Percentiles rank a stretch among this genome's conserved stretches.
phyloP scores from a whole-genome alignment of 129 eudicot species.

The Lactuca saligna region DNA sequence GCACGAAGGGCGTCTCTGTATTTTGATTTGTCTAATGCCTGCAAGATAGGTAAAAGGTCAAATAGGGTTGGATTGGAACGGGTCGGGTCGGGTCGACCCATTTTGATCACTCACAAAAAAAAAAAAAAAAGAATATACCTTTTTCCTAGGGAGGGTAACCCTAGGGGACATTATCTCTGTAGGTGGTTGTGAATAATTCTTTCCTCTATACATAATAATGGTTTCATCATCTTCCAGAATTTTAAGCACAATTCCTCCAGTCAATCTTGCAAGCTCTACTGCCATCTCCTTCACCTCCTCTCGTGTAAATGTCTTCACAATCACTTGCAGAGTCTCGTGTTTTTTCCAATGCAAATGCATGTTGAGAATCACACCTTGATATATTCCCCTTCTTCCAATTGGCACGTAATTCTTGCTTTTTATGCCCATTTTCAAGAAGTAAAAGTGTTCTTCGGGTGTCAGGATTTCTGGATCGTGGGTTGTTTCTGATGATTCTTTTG shows the following conservation, averaged over 20 bases:
- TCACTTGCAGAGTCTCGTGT: slow-evolving; percentile 85
- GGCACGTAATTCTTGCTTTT: slow-evolving; percentile 94
- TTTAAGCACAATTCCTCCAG: slow-evolving; percentile 92
- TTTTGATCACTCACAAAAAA: neutral
- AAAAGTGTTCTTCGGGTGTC: slow-evolving; percentile 94
- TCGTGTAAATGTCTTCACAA: slow-evolving; percentile 78
- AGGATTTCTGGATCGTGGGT: slow-evolving; percentile 89
- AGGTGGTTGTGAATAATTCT: slow-evolving; percentile 94
- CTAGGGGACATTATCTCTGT: slow-evolving; percentile 96
- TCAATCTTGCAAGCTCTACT: slow-evolving; percentile 82
- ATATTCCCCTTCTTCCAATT: slow-evolving; percentile 84
- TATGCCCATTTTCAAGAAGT: slow-evolving; percentile 83
- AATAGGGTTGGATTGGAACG: no score
- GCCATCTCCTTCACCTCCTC: slow-evolving; percentile 91
- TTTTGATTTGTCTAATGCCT: slow-evolving; percentile 95
- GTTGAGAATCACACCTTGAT: slow-evolving; percentile 88
- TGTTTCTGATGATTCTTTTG: slow-evolving; percentile 76
- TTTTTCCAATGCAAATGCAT: slow-evolving; percentile 99
- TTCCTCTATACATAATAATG: slow-evolving; percentile 93
- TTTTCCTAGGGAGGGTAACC: slow-evolving; percentile 77
- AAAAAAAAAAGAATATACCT: slow-evolving; percentile 43
- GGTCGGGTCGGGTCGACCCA: no score
- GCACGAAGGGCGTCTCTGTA: slow-evolving; percentile 82
- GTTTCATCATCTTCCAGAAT: slow-evolving; percentile 59
- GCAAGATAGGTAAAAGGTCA: neutral